Conservation (phyloP, 192 early-diverging fungal species). For the Coemansia sp. region DNA sequence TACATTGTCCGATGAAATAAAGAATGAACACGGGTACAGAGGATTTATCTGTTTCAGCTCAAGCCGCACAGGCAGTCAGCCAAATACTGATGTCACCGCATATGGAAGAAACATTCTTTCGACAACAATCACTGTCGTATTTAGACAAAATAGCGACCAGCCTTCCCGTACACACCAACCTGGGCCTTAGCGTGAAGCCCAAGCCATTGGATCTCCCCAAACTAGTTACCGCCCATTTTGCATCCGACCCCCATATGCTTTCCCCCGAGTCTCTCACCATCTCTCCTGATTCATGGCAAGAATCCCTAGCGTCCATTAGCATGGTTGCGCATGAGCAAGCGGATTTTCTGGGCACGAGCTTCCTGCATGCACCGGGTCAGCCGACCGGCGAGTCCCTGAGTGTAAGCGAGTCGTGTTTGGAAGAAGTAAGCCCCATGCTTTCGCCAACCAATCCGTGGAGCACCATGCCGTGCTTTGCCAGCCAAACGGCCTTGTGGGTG, state of each 20-base stretch:
- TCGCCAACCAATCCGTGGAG: too few species aligned
- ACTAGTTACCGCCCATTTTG: background rate
- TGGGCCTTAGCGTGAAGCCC: too few species aligned
- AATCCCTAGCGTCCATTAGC: too few species aligned
- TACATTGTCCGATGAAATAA: constrained; percentile 7
- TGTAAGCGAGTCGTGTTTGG: too few species aligned
- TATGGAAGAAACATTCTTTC: background rate
- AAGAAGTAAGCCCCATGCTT: too few species aligned
- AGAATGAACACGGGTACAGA: background rate
- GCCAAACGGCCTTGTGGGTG: too few species aligned
- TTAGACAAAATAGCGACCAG: background rate
- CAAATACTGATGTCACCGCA: background rate
- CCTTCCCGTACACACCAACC: too few species aligned
- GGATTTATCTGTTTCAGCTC: background rate
- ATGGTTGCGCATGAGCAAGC: background rate
- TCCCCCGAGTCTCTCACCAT: background rate
- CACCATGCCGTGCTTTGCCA: too few species aligned
- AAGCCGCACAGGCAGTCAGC: background rate
- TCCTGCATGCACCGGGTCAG: constrained; percentile 4
- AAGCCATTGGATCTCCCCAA: background rate
- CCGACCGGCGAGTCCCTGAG: background rate
- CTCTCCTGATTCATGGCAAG: too few species aligned
- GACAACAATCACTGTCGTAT: background rate
- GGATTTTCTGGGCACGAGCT: background rate
- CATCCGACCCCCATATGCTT: background rate